Evolutionary conservation across 2,329 filamentous ascomycete genomes (phyloP), one percentile per base, ranked within the genome.

Genomic region (Diplodia mutila): DNA sequence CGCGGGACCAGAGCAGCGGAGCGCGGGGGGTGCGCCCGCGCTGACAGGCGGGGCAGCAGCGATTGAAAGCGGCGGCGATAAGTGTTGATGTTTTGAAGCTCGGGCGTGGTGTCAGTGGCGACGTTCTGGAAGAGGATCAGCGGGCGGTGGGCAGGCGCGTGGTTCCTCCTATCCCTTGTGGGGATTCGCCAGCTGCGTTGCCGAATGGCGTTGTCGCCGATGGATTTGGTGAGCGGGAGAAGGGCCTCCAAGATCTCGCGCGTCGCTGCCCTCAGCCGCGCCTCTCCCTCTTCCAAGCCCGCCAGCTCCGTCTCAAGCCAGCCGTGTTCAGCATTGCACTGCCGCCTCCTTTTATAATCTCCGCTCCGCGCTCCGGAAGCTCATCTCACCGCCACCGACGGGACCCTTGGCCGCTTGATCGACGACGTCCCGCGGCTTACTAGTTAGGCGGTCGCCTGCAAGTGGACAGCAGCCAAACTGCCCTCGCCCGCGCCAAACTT

Each of bases 361-460:
- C 32, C 49, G 25, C 23, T 16, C 34, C 39, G n/a, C 37, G 64
- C 39, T 37, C 64, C 64, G 52, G 23, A 34, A 34, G 52, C 27
- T 5, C 21, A 59, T 49, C 54, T 66, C 64, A 66, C 64, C 64
- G 64, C 64, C 64, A 66, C 64, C 57, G 39, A 42, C 54, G 53
- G 42, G 64, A 66, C 64, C 64, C 64, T 66, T 34, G 59, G 64
- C 46, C 53, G 39, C 64, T 49, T 42, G 61, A 66, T 66, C 64
- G 64, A 66, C 64, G 46, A 66, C 52, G 53, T 66, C 64, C 64
- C 64, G 64, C 53, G 64, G 52, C 64, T 59, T 53, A 55, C 52
- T 51, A 61, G 57, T 42, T 61, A 63, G 59, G 59, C 42, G 27
- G 59, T 63, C 59, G 59, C 59, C 46, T 63, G 59, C 59, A 51